These are phyloP conservation scores for Cadophora malorum DNA, from an alignment of 2,329 filamentous ascomycete species.

Conservation along the genomic window DNA sequence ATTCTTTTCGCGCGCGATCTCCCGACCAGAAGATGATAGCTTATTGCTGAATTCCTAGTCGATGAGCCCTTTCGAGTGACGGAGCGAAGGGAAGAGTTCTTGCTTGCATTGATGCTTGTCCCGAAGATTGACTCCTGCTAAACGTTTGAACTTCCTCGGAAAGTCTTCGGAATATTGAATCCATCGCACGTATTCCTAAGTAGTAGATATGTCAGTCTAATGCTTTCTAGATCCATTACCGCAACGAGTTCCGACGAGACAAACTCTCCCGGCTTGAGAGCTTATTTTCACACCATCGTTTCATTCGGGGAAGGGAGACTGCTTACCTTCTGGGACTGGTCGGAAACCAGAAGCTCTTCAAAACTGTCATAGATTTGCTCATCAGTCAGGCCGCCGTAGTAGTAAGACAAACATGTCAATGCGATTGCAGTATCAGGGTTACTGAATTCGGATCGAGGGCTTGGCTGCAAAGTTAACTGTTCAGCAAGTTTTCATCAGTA, in stretches of 20 bases:
- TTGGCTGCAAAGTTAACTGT: slow-evolving; percentile 46
- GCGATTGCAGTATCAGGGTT: slow-evolving; percentile 64
- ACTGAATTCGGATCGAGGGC: slow-evolving; percentile 63
- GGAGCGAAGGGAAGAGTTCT: slow-evolving; percentile 59
- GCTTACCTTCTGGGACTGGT: slow-evolving; percentile 52
- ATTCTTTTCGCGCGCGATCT: slow-evolving; percentile 56
- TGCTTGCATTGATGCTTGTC: slow-evolving; percentile 56
- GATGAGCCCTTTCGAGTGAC: slow-evolving; percentile 58
- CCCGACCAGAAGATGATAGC: slow-evolving; percentile 71
- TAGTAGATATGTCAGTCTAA: not conserved
- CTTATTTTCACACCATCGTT: no score
- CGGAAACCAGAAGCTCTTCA: slow-evolving; percentile 53
- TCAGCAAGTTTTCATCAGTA: slow-evolving; percentile 11
- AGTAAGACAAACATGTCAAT: slow-evolving; percentile 62
- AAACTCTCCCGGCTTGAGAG: no score
- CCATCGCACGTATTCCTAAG: slow-evolving; percentile 58
- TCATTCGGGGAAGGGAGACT: not conserved
- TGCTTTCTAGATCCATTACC: not conserved
- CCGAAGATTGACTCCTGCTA: slow-evolving; percentile 63
- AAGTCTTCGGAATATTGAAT: slow-evolving; percentile 47
- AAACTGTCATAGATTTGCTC: slow-evolving; percentile 57
- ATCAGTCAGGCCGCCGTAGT: slow-evolving; percentile 60
- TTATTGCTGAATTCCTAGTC: slow-evolving; percentile 72
- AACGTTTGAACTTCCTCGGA: slow-evolving; percentile 47
- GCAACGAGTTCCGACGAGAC: no score